Evolutionary conservation across 169 alveolate genomes (phyloP), one percentile per base, ranked within the genome.

Genomic region (Plasmodium coatneyi): DNA sequence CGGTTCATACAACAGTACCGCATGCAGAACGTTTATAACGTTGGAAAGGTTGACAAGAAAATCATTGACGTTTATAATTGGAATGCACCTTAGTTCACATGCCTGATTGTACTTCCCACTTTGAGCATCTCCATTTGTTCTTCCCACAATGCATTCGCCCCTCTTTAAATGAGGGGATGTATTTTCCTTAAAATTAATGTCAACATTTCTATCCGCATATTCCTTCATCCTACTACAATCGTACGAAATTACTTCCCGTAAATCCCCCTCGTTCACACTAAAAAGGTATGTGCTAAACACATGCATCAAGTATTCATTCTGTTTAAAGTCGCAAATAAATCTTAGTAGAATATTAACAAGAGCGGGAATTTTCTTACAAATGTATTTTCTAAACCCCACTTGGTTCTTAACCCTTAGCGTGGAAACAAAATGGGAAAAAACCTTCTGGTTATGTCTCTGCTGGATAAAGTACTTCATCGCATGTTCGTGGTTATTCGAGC

Each of bases 401-500:
- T 74, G 16, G 9, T 41, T 7, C 34, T 70, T 76, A 34, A 52
- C 25, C 25, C 80, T 74, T 14, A 86, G 39, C 60, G 80, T 25
- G 19, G 82, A 86, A 52, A 86, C 30, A 41, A 86, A 86, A 14
- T 12, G 60, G 32, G 84, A 86, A 86, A 86, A 86, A 5, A 76
- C 41, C 3, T 36, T 72, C 19, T 60, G 30, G 46, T 86, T 86
- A 32, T 86, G 19, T 30, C 93, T 49, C 78, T 36, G 28, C 28
- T 34, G 12, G 9, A 86, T 19, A 76, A 86, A 86, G 70, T 74
- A 86, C 43, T 74, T 86, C 41, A 74, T 14, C 43, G 86, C 41
- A 10, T 86, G 80, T 22, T 86, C 93, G 70, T 86, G 80, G 54
- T 86, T 86, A 28, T 76, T 76, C 41, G 71, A 49, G 80, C 93